Evolutionary conservation across 2,329 filamentous ascomycete genomes (phyloP).

Genomic region (Epichloe sylvatica): DNA sequence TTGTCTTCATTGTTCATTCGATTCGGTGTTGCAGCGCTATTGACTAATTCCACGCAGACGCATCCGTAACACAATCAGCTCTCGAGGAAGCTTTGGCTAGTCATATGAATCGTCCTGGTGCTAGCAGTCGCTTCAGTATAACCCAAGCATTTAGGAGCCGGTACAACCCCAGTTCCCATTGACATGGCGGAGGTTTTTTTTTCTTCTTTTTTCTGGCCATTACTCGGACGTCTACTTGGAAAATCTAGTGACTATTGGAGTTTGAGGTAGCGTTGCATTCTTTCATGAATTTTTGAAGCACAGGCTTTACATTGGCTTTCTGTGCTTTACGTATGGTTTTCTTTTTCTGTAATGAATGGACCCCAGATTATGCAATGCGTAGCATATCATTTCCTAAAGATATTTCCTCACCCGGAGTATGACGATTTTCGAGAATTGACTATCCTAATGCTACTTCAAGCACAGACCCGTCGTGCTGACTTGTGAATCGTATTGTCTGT

Average conservation of each 20-base stretch:
- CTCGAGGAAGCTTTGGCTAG: conserved; percentile 63
- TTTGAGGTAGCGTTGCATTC: not conserved
- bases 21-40: not conserved
- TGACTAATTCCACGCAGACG: conserved; percentile 35
- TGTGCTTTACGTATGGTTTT: not conserved
- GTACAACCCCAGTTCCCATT: conserved; percentile 30
- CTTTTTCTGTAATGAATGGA: not conserved
- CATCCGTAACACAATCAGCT: conserved; percentile 67
- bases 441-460: not conserved
- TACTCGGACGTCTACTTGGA: not conserved
- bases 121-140: conserved; percentile 46
- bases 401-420: not conserved
- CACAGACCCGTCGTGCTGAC: not conserved
- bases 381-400: not conserved
- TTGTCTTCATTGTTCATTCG: conserved; percentile 11
- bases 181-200: conserved; percentile 4
- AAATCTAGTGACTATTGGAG: not conserved
- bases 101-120: conserved; percentile 24
- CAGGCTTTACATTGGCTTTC: not conserved
- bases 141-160: conserved; percentile 52
- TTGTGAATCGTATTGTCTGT: not conserved
- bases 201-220: not conserved
- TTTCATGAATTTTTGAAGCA: not conserved
- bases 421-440: not conserved
- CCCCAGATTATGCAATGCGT: not conserved